Evolutionary conservation across 2,329 filamentous ascomycete species (phyloP).

Genomic region (Bipolaris victoriae): DNA sequence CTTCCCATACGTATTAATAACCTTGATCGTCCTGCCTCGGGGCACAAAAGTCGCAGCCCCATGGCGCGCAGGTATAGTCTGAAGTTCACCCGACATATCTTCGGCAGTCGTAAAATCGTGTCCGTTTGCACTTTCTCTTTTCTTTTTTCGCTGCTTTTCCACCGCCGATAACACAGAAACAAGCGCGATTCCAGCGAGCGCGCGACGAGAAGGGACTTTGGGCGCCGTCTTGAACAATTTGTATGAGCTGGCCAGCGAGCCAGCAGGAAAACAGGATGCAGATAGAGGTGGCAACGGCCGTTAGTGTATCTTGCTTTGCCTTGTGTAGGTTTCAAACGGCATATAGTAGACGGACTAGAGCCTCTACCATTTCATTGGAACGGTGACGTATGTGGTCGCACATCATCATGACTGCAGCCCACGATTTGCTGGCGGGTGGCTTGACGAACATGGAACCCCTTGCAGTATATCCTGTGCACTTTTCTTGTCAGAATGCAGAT

Average conservation of each 20-base stretch:
- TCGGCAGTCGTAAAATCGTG: slow-evolving; percentile 20
- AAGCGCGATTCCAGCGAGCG: slow-evolving; percentile 45
- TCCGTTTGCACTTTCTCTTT: slow-evolving; percentile 17
- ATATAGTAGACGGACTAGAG: slow-evolving; percentile 12
- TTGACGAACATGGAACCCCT: slow-evolving; percentile 29
- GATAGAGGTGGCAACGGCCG: not conserved
- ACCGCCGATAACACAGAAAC: slow-evolving; percentile 43
- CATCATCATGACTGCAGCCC: slow-evolving; percentile 9
- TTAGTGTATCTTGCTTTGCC: slow-evolving; percentile 7
- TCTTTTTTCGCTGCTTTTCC: slow-evolving; percentile 41
- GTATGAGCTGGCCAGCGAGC: slow-evolving; percentile 4
- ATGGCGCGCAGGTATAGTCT: slow-evolving; percentile 57
- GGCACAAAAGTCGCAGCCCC: slow-evolving; percentile 59
- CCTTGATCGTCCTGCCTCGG: slow-evolving; percentile 56
- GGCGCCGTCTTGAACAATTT: slow-evolving; percentile 37
- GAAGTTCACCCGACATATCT: slow-evolving; percentile 51
- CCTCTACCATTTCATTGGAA: slow-evolving; percentile 15
- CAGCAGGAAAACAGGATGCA: slow-evolving; percentile 11
- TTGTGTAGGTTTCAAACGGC: slow-evolving; percentile 11
- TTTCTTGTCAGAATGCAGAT: slow-evolving; percentile 23
- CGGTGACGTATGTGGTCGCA: slow-evolving; percentile 25
- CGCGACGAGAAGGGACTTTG: slow-evolving; percentile 39
- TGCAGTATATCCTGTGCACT: slow-evolving; percentile 24
- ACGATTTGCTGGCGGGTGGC: slow-evolving; percentile 18
- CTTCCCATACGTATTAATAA: slow-evolving; percentile 58